phyloP scores from a whole-genome alignment of 1,284 basidiomycete genomes.

The Marasmius sp. region DNA sequence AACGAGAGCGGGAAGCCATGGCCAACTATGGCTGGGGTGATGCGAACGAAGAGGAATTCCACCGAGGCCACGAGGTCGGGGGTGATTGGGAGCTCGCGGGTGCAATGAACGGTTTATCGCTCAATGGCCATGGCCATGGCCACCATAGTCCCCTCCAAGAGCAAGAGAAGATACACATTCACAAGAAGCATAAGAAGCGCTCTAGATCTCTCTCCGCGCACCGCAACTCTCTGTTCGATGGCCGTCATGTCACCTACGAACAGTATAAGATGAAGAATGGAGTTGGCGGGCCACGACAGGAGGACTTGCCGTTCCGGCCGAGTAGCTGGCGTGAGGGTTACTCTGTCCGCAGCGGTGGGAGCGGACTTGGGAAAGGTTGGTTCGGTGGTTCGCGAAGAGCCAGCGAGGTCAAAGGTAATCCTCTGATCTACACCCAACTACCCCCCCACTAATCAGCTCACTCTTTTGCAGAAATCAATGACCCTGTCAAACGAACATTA shows the following conservation, averaged over 20 bases:
- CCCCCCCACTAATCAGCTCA: too few species aligned
- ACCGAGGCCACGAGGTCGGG: not conserved
- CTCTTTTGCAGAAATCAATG: not conserved
- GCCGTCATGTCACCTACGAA: not conserved
- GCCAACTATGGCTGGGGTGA: not conserved
- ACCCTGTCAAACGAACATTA: not conserved
- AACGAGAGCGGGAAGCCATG: not conserved
- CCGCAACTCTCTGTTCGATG: not conserved
- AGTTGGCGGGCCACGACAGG: not conserved
- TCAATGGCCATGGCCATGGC: not conserved
- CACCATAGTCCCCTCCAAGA: not conserved
- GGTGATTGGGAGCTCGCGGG: not conserved
- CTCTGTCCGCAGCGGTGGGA: not conserved
- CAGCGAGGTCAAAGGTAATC: slow-evolving; percentile 4
- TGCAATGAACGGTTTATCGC: not conserved
- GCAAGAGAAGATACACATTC: not conserved
- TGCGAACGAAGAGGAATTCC: not conserved
- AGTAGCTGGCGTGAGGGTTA: not conserved
- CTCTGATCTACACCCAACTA: not conserved
- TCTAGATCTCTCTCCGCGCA: not conserved
- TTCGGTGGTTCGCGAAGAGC: not conserved
- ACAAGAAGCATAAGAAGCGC: not conserved
- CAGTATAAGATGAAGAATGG: not conserved
- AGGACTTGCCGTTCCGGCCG: not conserved
- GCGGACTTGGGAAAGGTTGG: not conserved